Evolutionary conservation across 2,329 filamentous ascomycete genomes (phyloP).

Genomic region (Phyllosticta paracitricarpa): DNA sequence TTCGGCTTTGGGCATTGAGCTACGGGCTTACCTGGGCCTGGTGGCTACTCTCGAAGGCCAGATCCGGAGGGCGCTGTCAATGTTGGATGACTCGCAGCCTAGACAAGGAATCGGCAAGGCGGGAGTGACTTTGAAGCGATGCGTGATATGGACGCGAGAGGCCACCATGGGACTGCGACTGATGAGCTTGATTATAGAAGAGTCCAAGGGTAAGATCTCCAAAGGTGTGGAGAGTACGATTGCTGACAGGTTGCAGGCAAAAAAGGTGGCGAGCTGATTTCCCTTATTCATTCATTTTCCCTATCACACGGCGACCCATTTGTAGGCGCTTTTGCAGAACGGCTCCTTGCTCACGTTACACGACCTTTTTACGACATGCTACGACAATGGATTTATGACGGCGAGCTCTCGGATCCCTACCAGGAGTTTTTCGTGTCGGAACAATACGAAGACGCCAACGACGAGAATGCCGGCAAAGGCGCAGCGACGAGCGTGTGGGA

Average conservation of each 20-base stretch:
- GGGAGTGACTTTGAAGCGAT: conserved; percentile 88
- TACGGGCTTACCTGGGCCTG: conserved; percentile 80
- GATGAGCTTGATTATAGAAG: conserved; percentile 89
- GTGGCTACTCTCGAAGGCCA: conserved; percentile 90
- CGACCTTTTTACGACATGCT: conserved; percentile 95
- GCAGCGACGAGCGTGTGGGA: conserved; percentile 91
- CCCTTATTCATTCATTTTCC: conserved; percentile 85
- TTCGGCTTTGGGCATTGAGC: conserved; percentile 72
- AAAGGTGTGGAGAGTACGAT: background rate
- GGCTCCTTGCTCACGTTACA: conserved; percentile 76
- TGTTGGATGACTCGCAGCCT: conserved; percentile 58
- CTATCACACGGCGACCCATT: conserved; percentile 92
- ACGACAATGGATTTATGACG: conserved; percentile 95
- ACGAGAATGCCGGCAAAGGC: conserved; percentile 32
- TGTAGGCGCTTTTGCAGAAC: conserved; percentile 84
- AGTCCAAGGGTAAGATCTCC: conserved; percentile 57
- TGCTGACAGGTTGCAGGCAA: conserved; percentile 35
- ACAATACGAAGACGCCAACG: conserved; percentile 48
- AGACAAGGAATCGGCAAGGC: conserved; percentile 68
- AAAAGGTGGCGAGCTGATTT: conserved; percentile 85
- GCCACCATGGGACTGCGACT: conserved; percentile 89
- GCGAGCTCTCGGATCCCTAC: conserved; percentile 93
- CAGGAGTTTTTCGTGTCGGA: conserved; percentile 92
- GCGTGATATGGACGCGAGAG: conserved; percentile 94
- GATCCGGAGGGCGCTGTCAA: conserved; percentile 70